phyloP scores from a whole-genome alignment of 371 early-diverging fungal genomes.

The Mucor racemosus region DNA sequence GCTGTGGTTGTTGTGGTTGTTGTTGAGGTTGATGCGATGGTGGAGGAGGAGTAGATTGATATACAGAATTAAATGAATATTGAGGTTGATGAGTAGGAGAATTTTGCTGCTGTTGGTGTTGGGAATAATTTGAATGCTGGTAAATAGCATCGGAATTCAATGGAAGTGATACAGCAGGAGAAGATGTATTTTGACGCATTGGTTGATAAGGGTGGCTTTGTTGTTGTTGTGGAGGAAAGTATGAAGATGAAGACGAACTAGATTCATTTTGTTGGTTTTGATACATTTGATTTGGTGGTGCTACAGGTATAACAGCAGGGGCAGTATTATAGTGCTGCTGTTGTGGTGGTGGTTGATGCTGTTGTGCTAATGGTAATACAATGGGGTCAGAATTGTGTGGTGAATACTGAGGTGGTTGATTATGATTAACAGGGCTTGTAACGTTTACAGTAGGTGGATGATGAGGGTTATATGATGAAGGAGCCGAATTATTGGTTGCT shows the following conservation, averaged over 20 bases:
- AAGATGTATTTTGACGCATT: neutral
- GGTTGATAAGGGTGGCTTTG: neutral
- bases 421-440: neutral
- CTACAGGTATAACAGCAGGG: neutral
- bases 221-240: neutral
- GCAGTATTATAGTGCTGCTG: neutral
- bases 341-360: conserved; percentile 4
- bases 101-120: conserved; percentile 1
- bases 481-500: neutral
- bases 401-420: neutral
- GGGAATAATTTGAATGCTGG: neutral
- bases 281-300: neutral
- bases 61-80: neutral
- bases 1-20: neutral
- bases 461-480: neutral
- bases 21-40: no score
- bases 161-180: conserved; percentile 4
- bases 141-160: neutral
- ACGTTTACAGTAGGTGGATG: neutral
- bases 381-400: neutral
- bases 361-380: conserved; percentile 5
- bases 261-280: neutral
- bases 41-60: conserved; percentile 9
- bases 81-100: neutral
- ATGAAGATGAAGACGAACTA: neutral